Evolutionary conservation across 805 yeast species (phyloP), one percentile per base, ranked within the genome.

Genomic region (Starmerella tilneyi): DNA sequence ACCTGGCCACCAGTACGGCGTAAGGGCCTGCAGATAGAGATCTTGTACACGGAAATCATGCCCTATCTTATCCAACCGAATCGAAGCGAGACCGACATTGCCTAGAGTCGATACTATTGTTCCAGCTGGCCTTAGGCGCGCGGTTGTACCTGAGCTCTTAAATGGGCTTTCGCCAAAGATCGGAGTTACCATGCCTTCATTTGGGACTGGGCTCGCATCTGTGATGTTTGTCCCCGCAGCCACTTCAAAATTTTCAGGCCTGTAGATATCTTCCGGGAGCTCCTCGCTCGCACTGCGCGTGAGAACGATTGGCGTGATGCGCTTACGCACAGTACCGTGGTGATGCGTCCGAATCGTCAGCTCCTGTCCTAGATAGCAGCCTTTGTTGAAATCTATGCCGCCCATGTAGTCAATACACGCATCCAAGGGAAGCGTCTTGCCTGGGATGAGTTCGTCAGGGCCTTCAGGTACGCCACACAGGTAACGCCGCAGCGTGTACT

Each of bases 351-450:
- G 73, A 15, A 88, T 85, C 0, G 96, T 88, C 42, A 92, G 68
- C 60, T 92, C 99, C 63, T 92, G 98, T 1, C 99, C 99, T 13
- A 85, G 79, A 56, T 92, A 92, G 60, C 99, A 92, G 2, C 99
- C 99, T 62, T 92, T 92, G 52, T 85, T 80, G 42, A 80, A 75
- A 44, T 89, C 84, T 12, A 92, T 70, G 0, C 89, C 94, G 52
- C 83, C 80, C 64, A 76, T 75, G 55, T 73, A 76, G 62, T 92
- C 98, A 53, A 88, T 65, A 59, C 84, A 84, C 48, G 75, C 70
- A 54, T 92, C 97, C 55, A 92, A 72, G 1, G 99, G 98, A 3
- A 92, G 64, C 53, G 76, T 56, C 58, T 73, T 71, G 13, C 68
- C 68, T 9, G 74, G 69, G 3, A 59, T 60, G 17, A 78, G 61